Percentiles rank a stretch among this genome's conserved stretches.
phyloP scores from a whole-genome alignment of 2,329 filamentous ascomycete species.

The Zymoseptoria pseudotritici region DNA sequence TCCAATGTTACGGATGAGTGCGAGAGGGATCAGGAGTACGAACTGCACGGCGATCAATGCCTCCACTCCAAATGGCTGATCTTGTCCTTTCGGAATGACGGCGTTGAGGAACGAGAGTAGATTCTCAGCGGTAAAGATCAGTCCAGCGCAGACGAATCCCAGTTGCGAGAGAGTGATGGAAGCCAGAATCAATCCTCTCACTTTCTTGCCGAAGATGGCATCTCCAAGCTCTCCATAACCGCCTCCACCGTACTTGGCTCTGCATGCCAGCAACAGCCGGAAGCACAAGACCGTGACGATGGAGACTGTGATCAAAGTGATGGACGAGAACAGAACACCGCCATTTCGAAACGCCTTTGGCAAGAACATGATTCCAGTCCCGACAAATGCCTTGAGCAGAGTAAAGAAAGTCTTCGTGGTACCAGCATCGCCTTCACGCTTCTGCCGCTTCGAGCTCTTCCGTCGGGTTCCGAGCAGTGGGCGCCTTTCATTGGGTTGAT shows the following conservation, averaged over 20 bases:
- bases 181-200: slow-evolving; percentile 58
- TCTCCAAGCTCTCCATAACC: slow-evolving; percentile 69
- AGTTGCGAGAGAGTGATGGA: slow-evolving; percentile 69
- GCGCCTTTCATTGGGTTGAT: slow-evolving; percentile 51
- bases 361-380: slow-evolving; percentile 74
- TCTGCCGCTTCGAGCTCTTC: slow-evolving; percentile 42
- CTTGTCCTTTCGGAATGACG: slow-evolving; percentile 41
- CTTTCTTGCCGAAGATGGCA: slow-evolving; percentile 54
- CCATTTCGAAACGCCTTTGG: slow-evolving; percentile 74
- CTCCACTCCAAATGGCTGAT: slow-evolving; percentile 46
- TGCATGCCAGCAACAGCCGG: slow-evolving; percentile 61
- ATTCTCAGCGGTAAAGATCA: slow-evolving; percentile 73
- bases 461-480: slow-evolving; percentile 52
- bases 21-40: slow-evolving; percentile 56
- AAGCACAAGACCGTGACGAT: slow-evolving; percentile 63
- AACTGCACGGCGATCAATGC: slow-evolving; percentile 61
- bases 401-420: slow-evolving; percentile 72
- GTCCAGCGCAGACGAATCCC: slow-evolving; percentile 69
- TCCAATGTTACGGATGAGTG: slow-evolving; percentile 66
- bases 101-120: slow-evolving; percentile 60
- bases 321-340: slow-evolving; percentile 65
- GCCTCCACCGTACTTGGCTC: slow-evolving; percentile 53
- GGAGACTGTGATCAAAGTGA: slow-evolving; percentile 60
- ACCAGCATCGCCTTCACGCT: slow-evolving; percentile 54
- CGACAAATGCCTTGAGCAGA: slow-evolving; percentile 69